These are phyloP conservation scores for Acer saccharum DNA, from an alignment of 345 rosid genomes.

Conservation along the genomic window DNA sequence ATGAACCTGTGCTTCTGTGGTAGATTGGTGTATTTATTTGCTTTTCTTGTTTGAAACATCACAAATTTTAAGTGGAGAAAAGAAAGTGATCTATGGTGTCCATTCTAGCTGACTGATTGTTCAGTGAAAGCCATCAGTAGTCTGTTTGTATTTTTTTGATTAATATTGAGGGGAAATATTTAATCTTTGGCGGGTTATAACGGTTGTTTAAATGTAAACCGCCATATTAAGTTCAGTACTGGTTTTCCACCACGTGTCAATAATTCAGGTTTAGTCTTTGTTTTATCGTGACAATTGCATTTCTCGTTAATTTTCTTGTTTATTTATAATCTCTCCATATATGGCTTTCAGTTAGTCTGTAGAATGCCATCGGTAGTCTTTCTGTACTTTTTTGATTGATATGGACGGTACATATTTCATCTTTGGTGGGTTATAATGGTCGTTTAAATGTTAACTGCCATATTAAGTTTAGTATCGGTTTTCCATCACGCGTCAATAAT, in stretches of 20 bases:
- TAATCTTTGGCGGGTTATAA: not conserved
- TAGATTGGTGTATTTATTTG: not conserved
- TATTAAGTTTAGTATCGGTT: not conserved
- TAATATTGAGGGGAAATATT: slow-evolving; percentile 5
- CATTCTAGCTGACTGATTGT: not conserved
- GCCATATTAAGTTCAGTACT: not conserved
- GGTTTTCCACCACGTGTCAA: not conserved
- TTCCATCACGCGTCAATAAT: not conserved
- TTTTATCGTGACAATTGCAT: not conserved
- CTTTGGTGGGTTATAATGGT: not conserved
- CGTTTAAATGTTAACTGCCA: not conserved
- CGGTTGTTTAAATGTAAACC: not conserved
- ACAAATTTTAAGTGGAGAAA: not conserved
- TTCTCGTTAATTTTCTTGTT: not conserved
- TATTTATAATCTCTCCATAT: not conserved
- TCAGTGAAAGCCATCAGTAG: not conserved
- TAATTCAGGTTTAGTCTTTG: not conserved
- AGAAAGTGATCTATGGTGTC: not conserved
- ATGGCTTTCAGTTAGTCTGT: not conserved
- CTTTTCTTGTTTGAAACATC: not conserved
- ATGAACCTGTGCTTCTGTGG: not conserved
- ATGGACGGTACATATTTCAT: slow-evolving; percentile 6
- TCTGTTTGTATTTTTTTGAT: not conserved
- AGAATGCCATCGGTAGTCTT: not conserved
- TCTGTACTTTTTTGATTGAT: not conserved